Evolutionary conservation across 495 filamentous ascomycete species (phyloP), one percentile per base, ranked within the genome.

Genomic region (Penicillium cataractarum): DNA sequence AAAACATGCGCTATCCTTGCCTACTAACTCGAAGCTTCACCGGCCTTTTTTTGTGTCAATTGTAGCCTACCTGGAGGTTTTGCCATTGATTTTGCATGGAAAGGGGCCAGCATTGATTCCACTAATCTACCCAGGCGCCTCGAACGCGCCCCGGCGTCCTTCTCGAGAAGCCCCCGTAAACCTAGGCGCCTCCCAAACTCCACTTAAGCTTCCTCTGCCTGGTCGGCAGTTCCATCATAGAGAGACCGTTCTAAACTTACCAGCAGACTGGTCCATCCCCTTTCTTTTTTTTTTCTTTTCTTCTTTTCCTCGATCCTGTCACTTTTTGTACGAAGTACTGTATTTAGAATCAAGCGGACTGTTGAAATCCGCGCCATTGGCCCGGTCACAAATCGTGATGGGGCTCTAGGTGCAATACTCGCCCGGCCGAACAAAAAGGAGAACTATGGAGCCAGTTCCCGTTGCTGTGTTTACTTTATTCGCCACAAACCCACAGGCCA

Each of bases 371-470:
- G 19, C 53, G 12, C 35, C 53, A 37, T 27, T 15, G 21, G 35
- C 53, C 40, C 53, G 35, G 53, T 35, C 35, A 2, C 13, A 3
- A 35, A 4, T 44, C 42, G 4, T 12, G 31, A 31, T 32, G 51
- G 51, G n/a, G n/a, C n/a, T n/a, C n/a, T n/a, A n/a, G n/a, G n/a
- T n/a, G n/a, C n/a, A n/a, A 21, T 33, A 4, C n/a, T 22, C 21
- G 51, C 51, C 51, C 29, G 40, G 39, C 39, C 55, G 24, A 57
- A 59, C 42, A 60, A 17, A 17, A 39, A 12, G 26, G 46, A 40
- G 32, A 55, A 33, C 53, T 33, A 65, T 68, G 62, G 62, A 65
- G 42, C 44, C 44, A 53, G 22, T 57, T 31, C 58, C 19, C 22
- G 58, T 52, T 15, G 40, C 50, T 32, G 40, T 46, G 13, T 27